These are phyloP conservation scores for Lepidium africanum DNA, from an alignment of 345 rosid species.

Conservation along the genomic window DNA sequence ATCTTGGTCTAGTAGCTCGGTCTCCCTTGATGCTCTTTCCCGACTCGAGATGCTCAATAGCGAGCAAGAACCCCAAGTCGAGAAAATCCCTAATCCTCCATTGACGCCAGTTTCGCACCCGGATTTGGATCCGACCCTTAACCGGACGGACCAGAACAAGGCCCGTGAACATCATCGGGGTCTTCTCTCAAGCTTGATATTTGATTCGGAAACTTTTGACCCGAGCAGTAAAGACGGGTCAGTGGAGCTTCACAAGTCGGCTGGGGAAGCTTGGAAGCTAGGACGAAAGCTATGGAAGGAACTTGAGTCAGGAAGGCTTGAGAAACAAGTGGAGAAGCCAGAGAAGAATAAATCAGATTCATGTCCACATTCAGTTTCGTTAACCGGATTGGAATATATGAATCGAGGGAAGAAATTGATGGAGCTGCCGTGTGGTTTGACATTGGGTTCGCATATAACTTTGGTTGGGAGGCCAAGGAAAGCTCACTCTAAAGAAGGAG, in stretches of 20 bases:
- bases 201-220: slow-evolving; percentile 49
- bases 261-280: slow-evolving; percentile 62
- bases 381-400: slow-evolving; percentile 56
- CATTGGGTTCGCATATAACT: slow-evolving; percentile 82
- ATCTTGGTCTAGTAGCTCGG: slow-evolving; percentile 36
- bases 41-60: slow-evolving; percentile 40
- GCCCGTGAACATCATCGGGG: slow-evolving; percentile 16
- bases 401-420: slow-evolving; percentile 33
- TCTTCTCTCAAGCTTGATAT: slow-evolving; percentile 51
- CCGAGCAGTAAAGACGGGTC: slow-evolving; percentile 50
- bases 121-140: slow-evolving; percentile 15
- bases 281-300: slow-evolving; percentile 72
- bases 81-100: slow-evolving; percentile 54
- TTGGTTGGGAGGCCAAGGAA: slow-evolving; percentile 83
- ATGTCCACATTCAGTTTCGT: slow-evolving; percentile 58
- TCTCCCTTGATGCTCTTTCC: slow-evolving; percentile 42
- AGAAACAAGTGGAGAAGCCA: slow-evolving; percentile 28
- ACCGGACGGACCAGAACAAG: slow-evolving; percentile 22
- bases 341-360: slow-evolving; percentile 38
- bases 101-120: slow-evolving; percentile 33
- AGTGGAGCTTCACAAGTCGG: slow-evolving; percentile 69
- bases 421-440: slow-evolving; percentile 82
- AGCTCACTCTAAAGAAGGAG: slow-evolving; percentile 38
- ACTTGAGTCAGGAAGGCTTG: slow-evolving; percentile 44
- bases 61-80: slow-evolving; percentile 37